Conservation (phyloP, 192 early-diverging fungal species). For the Podila horticola region DNA sequence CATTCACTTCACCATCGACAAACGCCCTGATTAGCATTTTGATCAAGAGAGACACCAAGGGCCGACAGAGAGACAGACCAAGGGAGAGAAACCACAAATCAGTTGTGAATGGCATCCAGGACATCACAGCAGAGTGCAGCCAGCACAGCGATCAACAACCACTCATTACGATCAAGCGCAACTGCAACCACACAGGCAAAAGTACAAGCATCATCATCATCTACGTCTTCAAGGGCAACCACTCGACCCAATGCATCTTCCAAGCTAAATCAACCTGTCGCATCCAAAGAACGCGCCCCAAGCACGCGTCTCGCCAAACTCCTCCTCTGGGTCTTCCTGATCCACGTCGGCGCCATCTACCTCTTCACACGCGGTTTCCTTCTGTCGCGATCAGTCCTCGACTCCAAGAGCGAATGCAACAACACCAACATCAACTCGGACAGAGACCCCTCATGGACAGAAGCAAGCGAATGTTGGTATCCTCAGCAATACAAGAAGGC, state of each 20-base stretch:
- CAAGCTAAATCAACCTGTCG: not conserved
- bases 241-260: not conserved
- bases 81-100: too few species aligned
- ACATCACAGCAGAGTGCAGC: too few species aligned
- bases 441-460: not conserved
- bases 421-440: conserved; percentile 22
- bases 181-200: not conserved
- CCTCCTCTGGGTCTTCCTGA: conserved; percentile 50
- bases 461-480: conserved; percentile 49
- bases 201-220: not conserved
- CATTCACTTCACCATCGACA: too few species aligned
- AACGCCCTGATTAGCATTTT: too few species aligned
- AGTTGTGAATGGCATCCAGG: too few species aligned
- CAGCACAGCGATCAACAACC: too few species aligned
- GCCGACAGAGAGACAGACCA: too few species aligned
- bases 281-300: conserved; percentile 25
- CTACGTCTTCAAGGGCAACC: not conserved
- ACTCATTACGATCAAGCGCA: conserved; percentile 5
- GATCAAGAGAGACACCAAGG: too few species aligned
- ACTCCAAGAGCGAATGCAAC: conserved; percentile 58
- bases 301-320: conserved; percentile 46
- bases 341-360: conserved; percentile 65
- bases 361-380: conserved; percentile 80
- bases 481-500: conserved; percentile 64
- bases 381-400: conserved; percentile 71